Evolutionary conservation across 768 basidiomycete genomes (phyloP).

Genomic region (Cubamyces lactineus): DNA sequence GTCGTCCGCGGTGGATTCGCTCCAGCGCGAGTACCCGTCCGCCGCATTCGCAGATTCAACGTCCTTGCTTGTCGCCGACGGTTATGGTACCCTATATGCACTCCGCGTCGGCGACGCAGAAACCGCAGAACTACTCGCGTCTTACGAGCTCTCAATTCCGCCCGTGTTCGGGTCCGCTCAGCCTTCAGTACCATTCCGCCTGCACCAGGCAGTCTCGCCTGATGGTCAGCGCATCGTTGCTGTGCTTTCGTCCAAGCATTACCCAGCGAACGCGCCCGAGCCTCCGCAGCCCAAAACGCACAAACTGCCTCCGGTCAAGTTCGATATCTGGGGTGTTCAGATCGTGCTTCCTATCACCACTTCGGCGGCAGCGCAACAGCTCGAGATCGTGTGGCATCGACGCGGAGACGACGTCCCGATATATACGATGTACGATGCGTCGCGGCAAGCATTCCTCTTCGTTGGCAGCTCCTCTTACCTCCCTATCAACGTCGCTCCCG

Average conservation of each 20-base stretch:
- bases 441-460: conserved; percentile 53
- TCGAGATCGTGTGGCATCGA: conserved; percentile 71
- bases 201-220: conserved; percentile 45
- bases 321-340: conserved; percentile 67
- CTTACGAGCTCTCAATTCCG: conserved; percentile 47
- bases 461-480: conserved; percentile 62
- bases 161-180: conserved; percentile 30
- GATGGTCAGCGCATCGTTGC: conserved; percentile 47
- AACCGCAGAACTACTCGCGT: conserved; percentile 51
- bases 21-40: conserved; percentile 77
- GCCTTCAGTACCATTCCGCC: conserved; percentile 42
- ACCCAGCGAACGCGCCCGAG: conserved; percentile 20
- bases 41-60: conserved; percentile 55
- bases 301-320: conserved; percentile 44
- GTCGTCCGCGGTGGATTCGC: conserved; percentile 40
- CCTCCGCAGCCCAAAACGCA: conserved; percentile 17
- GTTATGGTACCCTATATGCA: conserved; percentile 67
- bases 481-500: conserved; percentile 38
- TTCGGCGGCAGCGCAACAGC: conserved; percentile 36
- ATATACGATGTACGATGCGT: conserved; percentile 51
- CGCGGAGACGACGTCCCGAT: conserved; percentile 73
- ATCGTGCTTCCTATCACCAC: conserved; percentile 48
- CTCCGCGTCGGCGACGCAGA: conserved; percentile 48
- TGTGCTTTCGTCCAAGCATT: conserved; percentile 63
- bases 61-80: conserved; percentile 65